phyloP scores from a whole-genome alignment of 768 basidiomycete genomes.

The Psilocybe azurescens region DNA sequence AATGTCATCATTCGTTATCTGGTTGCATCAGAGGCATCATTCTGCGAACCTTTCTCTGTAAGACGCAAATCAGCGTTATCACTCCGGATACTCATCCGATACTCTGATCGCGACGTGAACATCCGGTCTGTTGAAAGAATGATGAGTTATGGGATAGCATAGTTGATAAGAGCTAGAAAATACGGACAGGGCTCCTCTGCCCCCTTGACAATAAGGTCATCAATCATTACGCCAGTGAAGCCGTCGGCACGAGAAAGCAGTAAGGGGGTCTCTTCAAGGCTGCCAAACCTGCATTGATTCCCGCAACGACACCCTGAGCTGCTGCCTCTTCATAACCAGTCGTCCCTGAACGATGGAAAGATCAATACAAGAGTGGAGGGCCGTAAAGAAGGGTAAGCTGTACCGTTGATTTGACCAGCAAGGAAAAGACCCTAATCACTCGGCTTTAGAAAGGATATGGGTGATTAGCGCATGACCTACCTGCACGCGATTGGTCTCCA shows the following conservation, averaged over 20 bases:
- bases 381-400: constrained; percentile 1
- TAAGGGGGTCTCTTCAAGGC: constrained; percentile 61
- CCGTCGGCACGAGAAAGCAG: constrained; percentile 83
- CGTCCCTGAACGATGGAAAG: constrained; percentile 53
- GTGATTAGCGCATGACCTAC: constrained; percentile 34
- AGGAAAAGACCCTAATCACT: constrained; percentile 74
- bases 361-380: not conserved
- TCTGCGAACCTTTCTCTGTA: constrained; percentile 68
- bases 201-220: constrained; percentile 88
- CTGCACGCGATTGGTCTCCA: constrained; percentile 86
- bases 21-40: not conserved
- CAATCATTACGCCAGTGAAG: constrained; percentile 90
- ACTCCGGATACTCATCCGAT: constrained; percentile 84
- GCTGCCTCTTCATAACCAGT: constrained; percentile 97
- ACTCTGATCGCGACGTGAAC: constrained; percentile 93
- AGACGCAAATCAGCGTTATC: constrained; percentile 90
- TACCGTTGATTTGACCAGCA: constrained; percentile 90
- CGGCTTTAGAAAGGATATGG: not conserved
- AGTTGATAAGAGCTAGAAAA: not conserved
- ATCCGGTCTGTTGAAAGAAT: constrained; percentile 68
- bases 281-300: constrained; percentile 84
- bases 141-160: constrained; percentile 8
- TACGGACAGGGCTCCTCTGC: constrained; percentile 88
- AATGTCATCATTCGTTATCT: constrained; percentile 4
- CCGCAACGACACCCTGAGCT: constrained; percentile 87